phyloP scores from a whole-genome alignment of 257 asterid species.

The Ilex aquifolium region DNA sequence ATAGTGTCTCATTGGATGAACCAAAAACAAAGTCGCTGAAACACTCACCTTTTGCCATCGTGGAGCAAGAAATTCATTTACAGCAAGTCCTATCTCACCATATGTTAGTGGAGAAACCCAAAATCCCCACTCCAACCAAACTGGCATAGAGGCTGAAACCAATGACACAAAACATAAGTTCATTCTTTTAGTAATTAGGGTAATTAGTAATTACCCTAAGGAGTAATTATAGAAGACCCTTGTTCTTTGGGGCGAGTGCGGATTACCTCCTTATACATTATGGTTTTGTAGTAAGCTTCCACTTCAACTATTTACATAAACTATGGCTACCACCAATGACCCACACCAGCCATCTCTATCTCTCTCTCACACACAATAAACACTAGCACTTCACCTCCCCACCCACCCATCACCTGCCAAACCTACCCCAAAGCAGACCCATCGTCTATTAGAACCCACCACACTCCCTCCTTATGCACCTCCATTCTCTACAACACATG shows the following conservation, averaged over 20 bases:
- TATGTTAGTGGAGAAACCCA: conserved; percentile 69
- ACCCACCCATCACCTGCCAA: too few relatives aligned
- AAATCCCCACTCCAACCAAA: conserved; percentile 64
- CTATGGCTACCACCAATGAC: too few relatives aligned
- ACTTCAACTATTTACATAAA: background rate
- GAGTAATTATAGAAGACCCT: too few relatives aligned
- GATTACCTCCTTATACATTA: background rate
- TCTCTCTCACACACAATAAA: too few relatives aligned
- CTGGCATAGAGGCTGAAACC: conserved; percentile 65
- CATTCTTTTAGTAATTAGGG: background rate
- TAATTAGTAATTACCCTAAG: background rate
- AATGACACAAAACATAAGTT: background rate
- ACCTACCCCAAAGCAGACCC: too few relatives aligned
- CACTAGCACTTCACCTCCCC: too few relatives aligned
- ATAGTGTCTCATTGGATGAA: too few relatives aligned
- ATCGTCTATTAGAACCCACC: too few relatives aligned
- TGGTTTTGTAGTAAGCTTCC: background rate
- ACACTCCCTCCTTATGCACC: too few relatives aligned
- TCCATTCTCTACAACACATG: too few relatives aligned
- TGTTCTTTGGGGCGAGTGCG: background rate
- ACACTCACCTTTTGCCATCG: conserved; percentile 59
- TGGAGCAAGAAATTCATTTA: conserved; percentile 63
- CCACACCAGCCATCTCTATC: too few relatives aligned
- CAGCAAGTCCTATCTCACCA: conserved; percentile 62
- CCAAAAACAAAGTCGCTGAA: background rate